phyloP scores from a whole-genome alignment of 2,329 filamentous ascomycete genomes.

The Pyrenophora graminea region DNA sequence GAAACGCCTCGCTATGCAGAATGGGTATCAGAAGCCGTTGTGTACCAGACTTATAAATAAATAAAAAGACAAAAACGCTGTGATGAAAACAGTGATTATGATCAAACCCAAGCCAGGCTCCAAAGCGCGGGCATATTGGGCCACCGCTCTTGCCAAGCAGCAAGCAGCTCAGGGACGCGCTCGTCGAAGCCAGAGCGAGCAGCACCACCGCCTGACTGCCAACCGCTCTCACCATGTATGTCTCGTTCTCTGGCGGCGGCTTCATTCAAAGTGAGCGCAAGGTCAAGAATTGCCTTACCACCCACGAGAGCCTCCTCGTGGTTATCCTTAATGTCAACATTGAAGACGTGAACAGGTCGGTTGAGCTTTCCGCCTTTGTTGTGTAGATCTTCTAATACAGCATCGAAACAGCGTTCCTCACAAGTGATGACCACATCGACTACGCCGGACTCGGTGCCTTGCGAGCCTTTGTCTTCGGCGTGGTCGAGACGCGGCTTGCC shows the following conservation, averaged over 20 bases:
- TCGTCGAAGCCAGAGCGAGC: constrained; percentile 85
- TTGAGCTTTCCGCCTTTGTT: constrained; percentile 85
- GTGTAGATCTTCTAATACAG: constrained; percentile 90
- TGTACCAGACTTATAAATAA: neutral
- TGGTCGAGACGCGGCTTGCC: constrained; percentile 79
- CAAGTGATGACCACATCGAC: constrained; percentile 97
- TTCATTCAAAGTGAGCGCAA: constrained; percentile 82
- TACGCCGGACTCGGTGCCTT: constrained; percentile 83
- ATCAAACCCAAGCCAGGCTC: constrained; percentile 90
- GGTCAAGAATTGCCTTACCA: constrained; percentile 86
- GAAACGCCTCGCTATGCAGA: constrained; percentile 30
- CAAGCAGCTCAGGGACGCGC: constrained; percentile 87
- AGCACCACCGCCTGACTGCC: constrained; percentile 63
- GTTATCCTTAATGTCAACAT: constrained; percentile 97
- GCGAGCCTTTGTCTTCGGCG: constrained; percentile 71
- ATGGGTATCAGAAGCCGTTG: constrained; percentile 26
- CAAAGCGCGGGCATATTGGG: constrained; percentile 87
- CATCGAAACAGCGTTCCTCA: constrained; percentile 97
- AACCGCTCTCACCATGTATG: constrained; percentile 64
- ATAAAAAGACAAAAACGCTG: constrained; percentile 8
- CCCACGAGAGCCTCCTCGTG: constrained; percentile 94
- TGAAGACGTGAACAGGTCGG: constrained; percentile 94
- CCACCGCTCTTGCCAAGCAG: constrained; percentile 93
- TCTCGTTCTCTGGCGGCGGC: constrained; percentile 78
- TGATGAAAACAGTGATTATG: neutral